phyloP scores from a whole-genome alignment of 108 stramenopile genomes.

The Cyclotella baltica region DNA sequence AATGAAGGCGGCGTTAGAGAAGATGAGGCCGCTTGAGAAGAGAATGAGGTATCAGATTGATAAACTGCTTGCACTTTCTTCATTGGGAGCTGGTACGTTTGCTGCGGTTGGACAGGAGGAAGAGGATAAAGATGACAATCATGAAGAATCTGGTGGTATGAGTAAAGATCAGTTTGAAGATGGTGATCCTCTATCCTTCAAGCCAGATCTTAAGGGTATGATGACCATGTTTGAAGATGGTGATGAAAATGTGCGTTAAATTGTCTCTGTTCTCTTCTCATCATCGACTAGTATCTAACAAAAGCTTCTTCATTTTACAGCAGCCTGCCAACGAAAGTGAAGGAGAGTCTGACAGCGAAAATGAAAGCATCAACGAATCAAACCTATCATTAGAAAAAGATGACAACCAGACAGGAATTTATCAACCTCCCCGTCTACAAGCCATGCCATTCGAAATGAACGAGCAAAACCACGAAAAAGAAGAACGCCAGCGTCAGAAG shows the following conservation, averaged over 20 bases:
- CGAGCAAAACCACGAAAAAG: slow-evolving; percentile 58
- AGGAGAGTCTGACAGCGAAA: slow-evolving; percentile 31
- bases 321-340: slow-evolving; percentile 24
- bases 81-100: slow-evolving; percentile 48
- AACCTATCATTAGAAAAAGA: slow-evolving; percentile 31
- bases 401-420: slow-evolving; percentile 44
- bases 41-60: slow-evolving; percentile 90
- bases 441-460: slow-evolving; percentile 81
- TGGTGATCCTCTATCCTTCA: slow-evolving; percentile 51
- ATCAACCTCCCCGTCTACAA: slow-evolving; percentile 81
- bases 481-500: slow-evolving; percentile 59
- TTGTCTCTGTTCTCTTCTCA: not conserved
- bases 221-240: slow-evolving; percentile 55
- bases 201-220: slow-evolving; percentile 51
- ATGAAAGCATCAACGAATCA: slow-evolving; percentile 15
- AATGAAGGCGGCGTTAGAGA: slow-evolving; percentile 84
- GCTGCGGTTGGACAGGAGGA: slow-evolving; percentile 44
- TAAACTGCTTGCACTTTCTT: slow-evolving; percentile 66
- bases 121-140: slow-evolving; percentile 39
- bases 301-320: not conserved
- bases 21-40: slow-evolving; percentile 83
- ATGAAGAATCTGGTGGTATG: not conserved
- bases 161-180: slow-evolving; percentile 40
- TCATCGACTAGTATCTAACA: not conserved
- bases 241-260: slow-evolving; percentile 48